Evolutionary conservation across 208 protist genomes (phyloP), one percentile per base, ranked within the genome.

Genomic region (Acanthamoeba divionensis): DNA sequence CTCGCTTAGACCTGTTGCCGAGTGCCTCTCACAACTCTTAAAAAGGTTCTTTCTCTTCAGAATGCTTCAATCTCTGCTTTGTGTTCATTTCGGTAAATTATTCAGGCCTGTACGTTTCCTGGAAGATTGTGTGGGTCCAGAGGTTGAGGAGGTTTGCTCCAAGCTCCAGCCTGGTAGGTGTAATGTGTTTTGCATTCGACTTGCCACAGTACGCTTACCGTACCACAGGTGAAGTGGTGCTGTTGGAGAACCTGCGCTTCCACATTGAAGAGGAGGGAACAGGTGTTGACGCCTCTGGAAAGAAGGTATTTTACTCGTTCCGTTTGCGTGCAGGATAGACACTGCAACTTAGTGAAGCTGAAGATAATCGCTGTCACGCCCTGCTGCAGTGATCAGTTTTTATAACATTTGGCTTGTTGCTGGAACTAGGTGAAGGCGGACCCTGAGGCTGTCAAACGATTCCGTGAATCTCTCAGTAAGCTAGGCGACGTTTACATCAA

Each of bases 221-320:
- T 66, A 26, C 13, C 9, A 63, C 77, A 67, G 54, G 77, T 26
- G 77, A 69, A 41, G 36, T 69, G 31, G 29, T 67, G 36, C 94
- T 99, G 3, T 95, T 99, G 8, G 99, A 99, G 95, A 99, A 99
- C 93, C 91, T 99, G 13, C 97, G 99, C 83, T 99, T 99, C 96
- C 98, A 99, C 95, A 36, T 94, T 33, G 98, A 99, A 91, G 98
- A 99, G 91, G 96, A 98, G 92, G 98, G 97, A 24, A 94, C 95
- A 60, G 95, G 97, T 38, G 91, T 95, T 12, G 93, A 97, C 60
- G 91, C 86, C 24, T 94, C 96, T 31, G 96, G 96, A 26, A 94
- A 96, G 21, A 94, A 90, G 66, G 65, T 73, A 60, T n/a, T 45
- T 31, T 80, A 10, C 18, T 57, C 57, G 8, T 80, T n/a, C 8